Evolutionary conservation across 2,329 filamentous ascomycete genomes (phyloP).

Genomic region (Fusarium protoensiforme): DNA sequence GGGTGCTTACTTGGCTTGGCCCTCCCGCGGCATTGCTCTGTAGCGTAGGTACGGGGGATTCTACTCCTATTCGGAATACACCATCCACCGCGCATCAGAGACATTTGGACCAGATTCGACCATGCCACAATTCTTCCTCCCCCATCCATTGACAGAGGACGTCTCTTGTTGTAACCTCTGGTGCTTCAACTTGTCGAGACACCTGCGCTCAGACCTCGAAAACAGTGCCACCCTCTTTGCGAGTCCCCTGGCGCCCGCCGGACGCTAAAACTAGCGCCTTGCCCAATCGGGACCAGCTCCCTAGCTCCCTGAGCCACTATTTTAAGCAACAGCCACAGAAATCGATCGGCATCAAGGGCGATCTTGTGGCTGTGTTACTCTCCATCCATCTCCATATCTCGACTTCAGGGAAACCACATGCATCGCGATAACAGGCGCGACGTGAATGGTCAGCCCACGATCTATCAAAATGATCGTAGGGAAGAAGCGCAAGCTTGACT

Average conservation of each 20-base stretch:
- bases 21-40: not conserved
- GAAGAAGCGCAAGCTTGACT: conserved; percentile 43
- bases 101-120: not conserved
- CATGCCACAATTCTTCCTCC: not conserved
- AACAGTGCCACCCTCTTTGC: conserved; percentile 23
- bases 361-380: conserved; percentile 9
- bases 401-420: not conserved
- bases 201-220: conserved; percentile 10
- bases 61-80: not conserved
- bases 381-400: not conserved
- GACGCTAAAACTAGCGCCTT: not conserved
- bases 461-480: conserved; percentile 37
- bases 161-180: conserved; percentile 1
- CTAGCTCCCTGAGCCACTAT: conserved; percentile 14
- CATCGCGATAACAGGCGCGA: conserved; percentile 17
- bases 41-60: not conserved
- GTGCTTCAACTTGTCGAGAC: conserved; percentile 15
- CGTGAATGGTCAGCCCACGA: not conserved
- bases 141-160: conserved; percentile 2
- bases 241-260: conserved; percentile 19
- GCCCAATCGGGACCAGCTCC: not conserved
- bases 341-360: not conserved
- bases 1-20: not conserved
- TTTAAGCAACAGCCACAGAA: conserved; percentile 15
- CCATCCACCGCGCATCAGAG: not conserved